These are phyloP conservation scores for Heliosperma pusillum DNA, from an alignment of 148 eudicot species.

Conservation along the genomic window DNA sequence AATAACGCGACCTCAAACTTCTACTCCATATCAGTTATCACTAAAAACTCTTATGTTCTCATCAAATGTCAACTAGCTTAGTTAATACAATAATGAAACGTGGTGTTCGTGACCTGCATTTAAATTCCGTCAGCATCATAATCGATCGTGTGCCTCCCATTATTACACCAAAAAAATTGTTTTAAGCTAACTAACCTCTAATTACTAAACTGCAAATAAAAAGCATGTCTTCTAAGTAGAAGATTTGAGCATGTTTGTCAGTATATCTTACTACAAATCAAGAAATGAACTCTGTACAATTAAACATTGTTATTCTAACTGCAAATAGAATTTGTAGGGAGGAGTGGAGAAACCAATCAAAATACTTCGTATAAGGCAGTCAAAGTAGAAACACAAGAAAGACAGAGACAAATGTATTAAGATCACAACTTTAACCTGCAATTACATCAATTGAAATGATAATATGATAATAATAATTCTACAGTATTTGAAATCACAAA, in stretches of 20 bases:
- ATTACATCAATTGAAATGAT: slow-evolving; percentile 8
- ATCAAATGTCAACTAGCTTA: no score
- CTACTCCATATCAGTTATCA: no score
- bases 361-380: slow-evolving; percentile 22
- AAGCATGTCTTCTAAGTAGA: no score
- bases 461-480: not conserved
- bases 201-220: no score
- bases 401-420: slow-evolving; percentile 11
- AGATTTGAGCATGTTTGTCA: not conserved
- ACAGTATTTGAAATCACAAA: slow-evolving; percentile 21
- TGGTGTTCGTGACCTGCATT: no score
- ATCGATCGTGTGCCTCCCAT: no score
- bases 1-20: no score
- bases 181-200: no score
- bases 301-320: not conserved
- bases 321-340: not conserved
- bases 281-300: not conserved
- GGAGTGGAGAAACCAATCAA: not conserved
- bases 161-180: no score
- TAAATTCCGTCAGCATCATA: no score
- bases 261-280: not conserved
- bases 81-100: no score
- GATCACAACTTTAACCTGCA: slow-evolving; percentile 10
- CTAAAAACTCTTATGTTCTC: no score
- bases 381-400: slow-evolving; percentile 18